A percentile compares a stretch with the other conserved stretches of the same genome.
These are phyloP conservation scores for Mycena leptocephala DNA, from an alignment of 768 basidiomycete species.

Conservation along the genomic window DNA sequence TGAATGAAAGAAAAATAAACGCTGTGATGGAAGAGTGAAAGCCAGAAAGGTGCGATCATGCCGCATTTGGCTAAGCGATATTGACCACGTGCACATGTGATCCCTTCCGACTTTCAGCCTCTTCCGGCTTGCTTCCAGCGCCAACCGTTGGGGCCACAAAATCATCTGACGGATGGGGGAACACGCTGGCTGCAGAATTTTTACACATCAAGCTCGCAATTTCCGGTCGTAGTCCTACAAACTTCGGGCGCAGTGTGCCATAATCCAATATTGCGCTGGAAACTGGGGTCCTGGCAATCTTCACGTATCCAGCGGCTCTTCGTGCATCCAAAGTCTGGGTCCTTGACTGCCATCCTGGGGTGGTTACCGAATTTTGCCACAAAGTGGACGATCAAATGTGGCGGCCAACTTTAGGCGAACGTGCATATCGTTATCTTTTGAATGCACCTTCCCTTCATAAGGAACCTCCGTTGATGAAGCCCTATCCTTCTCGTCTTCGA, in stretches of 20 bases:
- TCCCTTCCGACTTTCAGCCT: too few species aligned
- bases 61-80: background rate
- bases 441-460: constrained; percentile 7
- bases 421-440: constrained; percentile 1
- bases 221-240: background rate
- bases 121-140: too few species aligned
- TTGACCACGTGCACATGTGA: background rate
- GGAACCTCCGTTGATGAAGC: background rate
- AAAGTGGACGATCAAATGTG: background rate
- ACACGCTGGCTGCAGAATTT: too few species aligned
- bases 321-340: constrained; percentile 13
- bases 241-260: background rate
- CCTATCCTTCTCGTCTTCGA: background rate
- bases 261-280: background rate
- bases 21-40: too few species aligned
- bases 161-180: too few species aligned
- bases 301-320: background rate
- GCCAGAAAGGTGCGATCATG: background rate
- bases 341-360: constrained; percentile 7
- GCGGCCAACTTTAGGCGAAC: constrained; percentile 4
- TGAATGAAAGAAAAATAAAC: background rate
- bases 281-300: background rate
- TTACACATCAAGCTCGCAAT: background rate
- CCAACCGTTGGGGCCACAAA: too few species aligned
- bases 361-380: background rate